Base-by-base conservation (phyloP, 2,329 filamentous ascomycete genomes). In the Claviceps spartinae region DNA sequence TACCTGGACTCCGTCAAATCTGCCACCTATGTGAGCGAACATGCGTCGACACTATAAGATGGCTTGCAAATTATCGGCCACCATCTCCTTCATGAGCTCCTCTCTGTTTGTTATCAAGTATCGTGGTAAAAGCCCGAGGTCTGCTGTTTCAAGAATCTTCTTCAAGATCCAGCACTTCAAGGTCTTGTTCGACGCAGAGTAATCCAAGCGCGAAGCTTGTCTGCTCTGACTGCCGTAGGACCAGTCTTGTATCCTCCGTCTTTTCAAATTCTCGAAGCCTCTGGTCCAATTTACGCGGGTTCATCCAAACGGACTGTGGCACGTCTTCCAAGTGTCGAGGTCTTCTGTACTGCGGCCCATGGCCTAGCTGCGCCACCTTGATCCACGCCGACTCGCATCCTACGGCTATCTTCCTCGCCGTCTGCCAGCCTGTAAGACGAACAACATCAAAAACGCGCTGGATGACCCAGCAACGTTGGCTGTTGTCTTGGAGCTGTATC, bases 321-420 rank as follows among this genome's bases (percentile, higher is more conserved):
- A 65, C 62, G 46, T 59, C 63, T 43, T 62, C 62, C 52, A 70
- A 58, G 56, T 70, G 69, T 51, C 62, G 62, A 8, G 68, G 72
- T 26, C 77, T 72, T 49, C 70, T 66, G 63, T 95, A 96, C 1
- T 81, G 81, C 4, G 89, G 88, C 0, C 89, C 91, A 46, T 81
- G 77, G 0, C 86, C 86, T 59, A 85, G 72, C 55, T 83, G 77
- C 3, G 80, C 85, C 1, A 85, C 82, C 62, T 83, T 86, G 54
- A 79, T 75, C 93, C 93, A 98, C 0, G 82, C 78, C 2, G 82
- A 83, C 66, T 97, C 90, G 65, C 88, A 95, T 1, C 88, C 89
- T 48, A 79, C 75, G 0, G 88, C 88, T 56, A 96, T 91, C 42
- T 89, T 81, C 37, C 81, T 78, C 1, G 88, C 86, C 1, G 85